Percentiles rank a stretch among this genome's conserved stretches.
These are phyloP conservation scores for Scopulariopsis brevicaulis DNA, from an alignment of 2,329 filamentous ascomycete genomes.

Conservation along the genomic window DNA sequence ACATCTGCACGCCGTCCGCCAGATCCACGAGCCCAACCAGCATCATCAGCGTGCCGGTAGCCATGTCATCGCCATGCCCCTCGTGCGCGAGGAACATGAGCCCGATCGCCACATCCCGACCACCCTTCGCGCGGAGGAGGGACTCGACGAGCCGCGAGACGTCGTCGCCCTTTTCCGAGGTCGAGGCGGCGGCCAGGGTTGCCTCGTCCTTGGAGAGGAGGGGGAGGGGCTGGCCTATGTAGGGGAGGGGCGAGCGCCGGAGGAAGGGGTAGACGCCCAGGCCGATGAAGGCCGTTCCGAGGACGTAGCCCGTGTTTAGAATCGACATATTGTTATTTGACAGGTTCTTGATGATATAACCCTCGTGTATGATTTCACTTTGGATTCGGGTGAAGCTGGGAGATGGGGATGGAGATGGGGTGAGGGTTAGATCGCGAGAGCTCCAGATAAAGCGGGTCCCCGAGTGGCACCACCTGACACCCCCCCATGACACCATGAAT, in stretches of 20 bases:
- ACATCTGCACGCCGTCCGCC: conserved; percentile 1
- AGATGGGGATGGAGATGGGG: neutral
- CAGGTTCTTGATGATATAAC: neutral
- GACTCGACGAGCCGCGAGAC: neutral
- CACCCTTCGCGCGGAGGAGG: conserved; percentile 3
- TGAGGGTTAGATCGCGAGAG: neutral
- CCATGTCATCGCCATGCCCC: conserved; percentile 4
- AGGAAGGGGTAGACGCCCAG: conserved; percentile 5
- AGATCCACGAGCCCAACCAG: conserved; percentile 1
- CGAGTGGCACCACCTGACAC: neutral
- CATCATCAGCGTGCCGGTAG: conserved; percentile 3
- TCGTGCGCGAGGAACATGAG: conserved; percentile 4
- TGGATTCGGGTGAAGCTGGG: neutral
- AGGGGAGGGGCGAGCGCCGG: conserved; percentile 1
- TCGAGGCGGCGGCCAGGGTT: neutral
- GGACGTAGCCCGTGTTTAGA: conserved; percentile 4
- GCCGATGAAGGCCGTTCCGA: conserved; percentile 5
- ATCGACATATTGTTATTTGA: neutral
- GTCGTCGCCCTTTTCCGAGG: neutral
- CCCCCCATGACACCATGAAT: neutral
- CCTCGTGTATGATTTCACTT: neutral
- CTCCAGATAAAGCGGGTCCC: neutral
- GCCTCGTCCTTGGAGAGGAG: conserved; percentile 4
- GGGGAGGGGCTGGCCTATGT: conserved; percentile 2
- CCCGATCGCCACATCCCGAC: conserved; percentile 1